Evolutionary conservation across 768 basidiomycete genomes (phyloP), one percentile per base, ranked within the genome.

Genomic region (Galerina marginata): DNA sequence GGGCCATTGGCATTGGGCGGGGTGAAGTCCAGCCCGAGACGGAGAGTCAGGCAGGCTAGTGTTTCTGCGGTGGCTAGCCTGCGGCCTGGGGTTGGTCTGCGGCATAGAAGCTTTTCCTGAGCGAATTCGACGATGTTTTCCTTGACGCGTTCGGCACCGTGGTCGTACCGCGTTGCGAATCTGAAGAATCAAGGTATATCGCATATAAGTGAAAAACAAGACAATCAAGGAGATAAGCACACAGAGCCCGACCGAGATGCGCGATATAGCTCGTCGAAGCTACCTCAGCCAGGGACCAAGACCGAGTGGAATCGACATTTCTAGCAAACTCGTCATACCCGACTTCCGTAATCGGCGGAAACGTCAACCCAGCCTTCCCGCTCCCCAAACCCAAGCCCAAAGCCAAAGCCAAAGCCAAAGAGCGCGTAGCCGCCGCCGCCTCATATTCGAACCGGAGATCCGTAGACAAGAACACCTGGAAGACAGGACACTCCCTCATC

Each of bases 271-370:
- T 29, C 14, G 51, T 45, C n/a, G 57, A 59, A 11, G 67, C 55
- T 16, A 72, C 54, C 3, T 65, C 46, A 3, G 63, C 61, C 40
- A 72, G 4, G 9, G 53, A 48, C 2, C 29, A 38, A 26, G 15
- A 15, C 23, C 51, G 26, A 43, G 59, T 56, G 12, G 23, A 38
- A 15, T 23, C 23, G 15, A 64, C 39, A 26, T 43, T 20, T 23
- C 38, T 12, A 15, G 69, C 71, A 23, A 74, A 51, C 55, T 69
- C 50, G 58, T 74, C 73, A 48, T 67, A 71, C 9, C 66, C 66
- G 14, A 67, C 43, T 55, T 66, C 64, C n/a, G 58, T 59, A 49
- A 68, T 61, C 15, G 70, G 66, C 15, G 55, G 39, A 23, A 67
- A 48, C 20, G 20, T 20, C 20, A 20, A 20, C 20, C 20, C 20